These are phyloP conservation scores for Albophoma yamanashiensis DNA, from an alignment of 2,329 filamentous ascomycete genomes.

Conservation along the genomic window DNA sequence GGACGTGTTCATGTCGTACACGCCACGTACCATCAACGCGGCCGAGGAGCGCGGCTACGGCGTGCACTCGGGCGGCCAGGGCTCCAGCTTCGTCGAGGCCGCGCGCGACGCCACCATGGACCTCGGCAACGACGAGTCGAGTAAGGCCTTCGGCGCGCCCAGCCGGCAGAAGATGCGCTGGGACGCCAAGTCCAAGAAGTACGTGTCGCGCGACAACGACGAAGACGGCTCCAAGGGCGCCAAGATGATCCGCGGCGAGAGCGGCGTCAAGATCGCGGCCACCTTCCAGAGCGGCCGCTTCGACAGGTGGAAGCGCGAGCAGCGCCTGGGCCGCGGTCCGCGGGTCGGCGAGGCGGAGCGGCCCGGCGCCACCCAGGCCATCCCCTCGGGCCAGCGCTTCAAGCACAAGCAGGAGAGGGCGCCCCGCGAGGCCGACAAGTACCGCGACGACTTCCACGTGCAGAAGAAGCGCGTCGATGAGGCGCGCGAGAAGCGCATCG, in stretches of 20 bases:
- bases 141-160: slow-evolving; percentile 68
- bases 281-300: slow-evolving; percentile 89
- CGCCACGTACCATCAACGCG: slow-evolving; percentile 65
- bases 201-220: slow-evolving; percentile 84
- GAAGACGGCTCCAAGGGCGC: slow-evolving; percentile 72
- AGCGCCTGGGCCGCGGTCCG: slow-evolving; percentile 70
- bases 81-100: slow-evolving; percentile 72
- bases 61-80: slow-evolving; percentile 71
- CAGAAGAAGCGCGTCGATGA: slow-evolving; percentile 84
- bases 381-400: slow-evolving; percentile 43
- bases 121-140: slow-evolving; percentile 76
- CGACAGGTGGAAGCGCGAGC: slow-evolving; percentile 80
- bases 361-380: slow-evolving; percentile 13
- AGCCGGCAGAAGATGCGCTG: slow-evolving; percentile 73
- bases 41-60: slow-evolving; percentile 90
- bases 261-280: slow-evolving; percentile 90
- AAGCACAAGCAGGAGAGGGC: slow-evolving; percentile 81
- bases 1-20: slow-evolving; percentile 96
- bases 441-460: slow-evolving; percentile 78
- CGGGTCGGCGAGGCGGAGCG: slow-evolving; percentile 74
- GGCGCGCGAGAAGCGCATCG: slow-evolving; percentile 74
- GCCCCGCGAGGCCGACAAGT: slow-evolving; percentile 90
- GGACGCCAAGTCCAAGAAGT: slow-evolving; percentile 96
- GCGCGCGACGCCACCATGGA: slow-evolving; percentile 89
- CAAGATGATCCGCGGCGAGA: slow-evolving; percentile 76